A percentile compares a stretch with the other conserved stretches of the same genome.
These are phyloP conservation scores for Penicillium sp. DNA, from an alignment of 2,329 filamentous ascomycete genomes.

Conservation along the genomic window DNA sequence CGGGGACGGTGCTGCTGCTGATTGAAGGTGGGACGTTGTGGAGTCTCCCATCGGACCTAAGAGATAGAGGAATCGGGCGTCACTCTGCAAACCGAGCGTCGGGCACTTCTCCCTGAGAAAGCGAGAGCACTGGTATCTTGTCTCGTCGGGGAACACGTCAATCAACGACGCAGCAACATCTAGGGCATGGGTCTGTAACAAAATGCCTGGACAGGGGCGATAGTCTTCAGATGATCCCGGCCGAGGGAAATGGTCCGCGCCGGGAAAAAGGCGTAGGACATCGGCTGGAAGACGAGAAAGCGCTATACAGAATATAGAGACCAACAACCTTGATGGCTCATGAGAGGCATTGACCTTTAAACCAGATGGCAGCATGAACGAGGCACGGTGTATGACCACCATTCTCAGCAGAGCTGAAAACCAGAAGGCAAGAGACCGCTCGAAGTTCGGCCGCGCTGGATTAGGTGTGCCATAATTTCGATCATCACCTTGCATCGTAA, in stretches of 20 bases:
- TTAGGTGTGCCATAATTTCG: conserved; percentile 10
- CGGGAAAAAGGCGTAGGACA: conserved; percentile 30
- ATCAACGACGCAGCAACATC: conserved; percentile 47
- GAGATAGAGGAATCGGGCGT: conserved; percentile 42
- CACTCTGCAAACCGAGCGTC: conserved; percentile 38
- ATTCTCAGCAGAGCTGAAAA: conserved; percentile 43
- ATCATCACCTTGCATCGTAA: conserved; percentile 29
- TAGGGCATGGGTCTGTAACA: conserved; percentile 42
- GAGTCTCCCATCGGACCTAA: conserved; percentile 39
- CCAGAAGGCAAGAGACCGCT: conserved; percentile 39
- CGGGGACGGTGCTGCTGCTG: conserved; percentile 33
- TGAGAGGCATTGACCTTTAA: conserved; percentile 27
- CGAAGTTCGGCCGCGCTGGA: conserved; percentile 25
- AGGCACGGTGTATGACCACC: conserved; percentile 40
- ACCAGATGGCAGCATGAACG: conserved; percentile 30
- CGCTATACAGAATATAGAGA: conserved; percentile 42
- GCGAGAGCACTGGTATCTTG: conserved; percentile 42
- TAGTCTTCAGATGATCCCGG: conserved; percentile 21
- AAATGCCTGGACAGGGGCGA: conserved; percentile 32
- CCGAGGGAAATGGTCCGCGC: conserved; percentile 32
- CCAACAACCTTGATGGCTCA: conserved; percentile 39
- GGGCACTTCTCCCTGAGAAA: conserved; percentile 46
- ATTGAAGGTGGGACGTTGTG: conserved; percentile 18
- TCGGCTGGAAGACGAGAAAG: conserved; percentile 38
- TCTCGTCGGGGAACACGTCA: conserved; percentile 47